Base-by-base conservation (phyloP, 371 early-diverging fungal genomes). In the Coemansia sp. region DNA sequence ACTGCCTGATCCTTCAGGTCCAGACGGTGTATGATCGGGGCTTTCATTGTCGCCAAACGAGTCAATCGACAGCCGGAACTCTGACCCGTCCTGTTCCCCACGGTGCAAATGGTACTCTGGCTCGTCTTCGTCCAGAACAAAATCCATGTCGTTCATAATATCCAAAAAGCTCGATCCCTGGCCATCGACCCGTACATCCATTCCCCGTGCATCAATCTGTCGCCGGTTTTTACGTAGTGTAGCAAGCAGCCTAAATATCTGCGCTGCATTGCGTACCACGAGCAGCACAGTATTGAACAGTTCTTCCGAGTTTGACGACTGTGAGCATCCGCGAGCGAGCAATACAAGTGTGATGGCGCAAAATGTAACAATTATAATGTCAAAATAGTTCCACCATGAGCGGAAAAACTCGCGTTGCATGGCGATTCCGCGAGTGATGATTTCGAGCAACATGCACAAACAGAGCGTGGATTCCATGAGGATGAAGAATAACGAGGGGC, bases 341-440 rank as follows among this genome's bases (percentile, higher is more conserved):
- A 80, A 42, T 5, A 77, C 60, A 26, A 80, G 58, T 8, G 78
- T 78, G 16, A 77, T 60, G 3, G 61, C 61, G 59, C 80, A 80
- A 16, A 80, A 69, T n/a, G 73, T 29, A 3, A 80, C 80, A 5
- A 80, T 59, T 3, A 80, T 39, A 3, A 80, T 70, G 47, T 80
- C 80, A 59, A 73, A 67, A 61, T 70, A 67, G 65, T 80, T 80
- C 70, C 79, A 77, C 69, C 66, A 68, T 11, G 78, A 73, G 21
- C 56, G 59, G 11, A 73, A 60, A 24, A 73, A 80, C 53, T 48
- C 39, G 64, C 58, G 31, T 14, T 79, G 74, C 65, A 70, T 69
- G 10, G 80, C 80, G 0, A 80, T 34, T 0, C 48, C 67, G 1
- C 80, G 72, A 26, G 80, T 80, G 16, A 67, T 47, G 7, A 80